phyloP scores from a whole-genome alignment of 2,329 filamentous ascomycete genomes.

The Tolypocladium amazonense region DNA sequence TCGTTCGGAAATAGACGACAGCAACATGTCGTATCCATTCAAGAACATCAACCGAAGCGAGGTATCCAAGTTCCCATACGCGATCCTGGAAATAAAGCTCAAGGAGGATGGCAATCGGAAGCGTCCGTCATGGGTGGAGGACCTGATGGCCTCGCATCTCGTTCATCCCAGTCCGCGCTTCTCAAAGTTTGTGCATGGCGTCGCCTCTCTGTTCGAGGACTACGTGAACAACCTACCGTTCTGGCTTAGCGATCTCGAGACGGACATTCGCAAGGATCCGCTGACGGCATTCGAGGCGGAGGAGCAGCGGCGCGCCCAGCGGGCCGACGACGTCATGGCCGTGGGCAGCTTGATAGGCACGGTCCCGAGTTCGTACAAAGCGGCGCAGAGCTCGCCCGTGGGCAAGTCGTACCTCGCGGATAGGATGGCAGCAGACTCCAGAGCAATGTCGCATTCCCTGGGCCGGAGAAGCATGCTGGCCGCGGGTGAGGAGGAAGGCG shows the following conservation, averaged over 20 bases:
- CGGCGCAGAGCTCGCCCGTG: constrained; percentile 54
- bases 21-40: constrained; percentile 79
- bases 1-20: constrained; percentile 76
- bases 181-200: constrained; percentile 93
- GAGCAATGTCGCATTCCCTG: constrained; percentile 17
- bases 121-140: constrained; percentile 75
- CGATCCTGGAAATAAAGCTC: constrained; percentile 86
- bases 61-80: constrained; percentile 81
- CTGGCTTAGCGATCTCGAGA: constrained; percentile 87
- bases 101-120: constrained; percentile 55
- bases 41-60: constrained; percentile 80
- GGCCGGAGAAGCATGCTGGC: constrained; percentile 13
- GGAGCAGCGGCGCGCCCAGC: constrained; percentile 70
- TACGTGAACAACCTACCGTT: constrained; percentile 94
- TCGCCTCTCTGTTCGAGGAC: constrained; percentile 86
- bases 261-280: constrained; percentile 88
- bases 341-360: constrained; percentile 78
- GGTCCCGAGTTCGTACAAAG: constrained; percentile 41
- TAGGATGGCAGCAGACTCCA: constrained; percentile 36
- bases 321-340: constrained; percentile 76
- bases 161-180: constrained; percentile 84
- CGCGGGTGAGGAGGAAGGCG: constrained; percentile 23
- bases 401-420: constrained; percentile 55
- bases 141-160: constrained; percentile 85
- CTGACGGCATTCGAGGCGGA: constrained; percentile 85